Base-by-base conservation (phyloP, 371 early-diverging fungal genomes). In the Rhizomucor pusillus region DNA sequence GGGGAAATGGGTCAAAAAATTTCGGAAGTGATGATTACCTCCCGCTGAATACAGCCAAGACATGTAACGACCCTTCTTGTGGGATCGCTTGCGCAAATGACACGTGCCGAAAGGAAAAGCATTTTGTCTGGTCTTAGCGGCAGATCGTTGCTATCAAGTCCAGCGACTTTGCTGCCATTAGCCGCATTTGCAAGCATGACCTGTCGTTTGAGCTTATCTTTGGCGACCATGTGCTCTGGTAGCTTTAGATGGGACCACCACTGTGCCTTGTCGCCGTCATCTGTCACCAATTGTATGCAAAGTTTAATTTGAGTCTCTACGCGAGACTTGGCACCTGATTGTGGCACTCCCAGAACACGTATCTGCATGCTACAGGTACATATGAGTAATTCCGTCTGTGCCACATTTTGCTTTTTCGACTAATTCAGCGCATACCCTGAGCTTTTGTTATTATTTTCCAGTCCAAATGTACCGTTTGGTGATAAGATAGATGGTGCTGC, bases 291-390 rank as follows among this genome's bases (percentile, higher is more conserved):
- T 54, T 92, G 90, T 49, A 95, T 75, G 45, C 93, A 92, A 23
- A 94, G 75, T 52, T 92, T 93, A 68, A 93, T 91, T 71, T 94
- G 96, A 22, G 96, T 95, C 69, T 95, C 94, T 23, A 95, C 96
- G 14, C 94, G 72, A 5, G 93, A 93, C 63, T 92, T 90, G 40
- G 93, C 94, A 39, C 93, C 92, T 18, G 80, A 77, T 52, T 75
- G 79, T 13, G 92, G 89, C 9, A 92, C 84, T 19, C 92, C 94
- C 20, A 88, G 75, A 16, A 89, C 82, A 33, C 80, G 66, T 34
- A 89, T 81, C 63, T 81, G 70, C 59, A 69, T 58, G 3, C 73
- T 67, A 39, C n/a, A 34, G 10, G 29, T 29, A 29, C 29, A 29
- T 29, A 29, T 5, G 7, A 5, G 3, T 29, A 29, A 29, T 29